Evolutionary conservation across 2,329 filamentous ascomycete genomes (phyloP).

Genomic region (Fusarium sp.): DNA sequence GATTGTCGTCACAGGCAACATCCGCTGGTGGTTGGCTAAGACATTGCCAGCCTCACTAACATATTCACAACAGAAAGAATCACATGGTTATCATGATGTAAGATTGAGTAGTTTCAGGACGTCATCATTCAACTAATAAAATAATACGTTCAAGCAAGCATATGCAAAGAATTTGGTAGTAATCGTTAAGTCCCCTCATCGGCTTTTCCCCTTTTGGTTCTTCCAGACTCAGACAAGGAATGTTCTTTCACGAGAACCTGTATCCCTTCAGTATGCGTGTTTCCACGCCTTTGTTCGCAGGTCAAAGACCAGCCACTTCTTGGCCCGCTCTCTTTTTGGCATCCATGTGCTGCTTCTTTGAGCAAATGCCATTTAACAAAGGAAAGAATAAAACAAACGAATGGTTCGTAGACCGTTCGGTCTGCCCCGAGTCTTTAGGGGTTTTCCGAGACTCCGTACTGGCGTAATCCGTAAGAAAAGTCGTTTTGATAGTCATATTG

Average conservation of each 20-base stretch:
- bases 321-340: conserved; percentile 7
- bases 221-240: conserved; percentile 23
- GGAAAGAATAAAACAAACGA: conserved; percentile 25
- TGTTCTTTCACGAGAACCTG: conserved; percentile 25
- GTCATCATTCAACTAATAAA: conserved; percentile 18
- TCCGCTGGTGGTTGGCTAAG: conserved; percentile 11
- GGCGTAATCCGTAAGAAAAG: conserved; percentile 12
- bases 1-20: conserved; percentile 14
- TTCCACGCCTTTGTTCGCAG: conserved; percentile 24
- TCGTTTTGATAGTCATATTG: conserved; percentile 25
- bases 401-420: conserved; percentile 17
- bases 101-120: conserved; percentile 6
- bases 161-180: conserved; percentile 20
- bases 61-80: conserved; percentile 8
- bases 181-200: conserved; percentile 7
- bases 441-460: conserved; percentile 37
- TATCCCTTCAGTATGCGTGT: conserved; percentile 24
- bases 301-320: conserved; percentile 22
- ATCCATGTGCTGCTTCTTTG: conserved; percentile 7
- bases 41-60: conserved; percentile 28
- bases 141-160: conserved; percentile 14
- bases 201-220: conserved; percentile 9
- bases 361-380: conserved; percentile 17
- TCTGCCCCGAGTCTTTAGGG: conserved; percentile 3
- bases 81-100: conserved; percentile 9